Evolutionary conservation across 164 flowering plant genomes (phyloP).

Genomic region (Taxillus chinensis): DNA sequence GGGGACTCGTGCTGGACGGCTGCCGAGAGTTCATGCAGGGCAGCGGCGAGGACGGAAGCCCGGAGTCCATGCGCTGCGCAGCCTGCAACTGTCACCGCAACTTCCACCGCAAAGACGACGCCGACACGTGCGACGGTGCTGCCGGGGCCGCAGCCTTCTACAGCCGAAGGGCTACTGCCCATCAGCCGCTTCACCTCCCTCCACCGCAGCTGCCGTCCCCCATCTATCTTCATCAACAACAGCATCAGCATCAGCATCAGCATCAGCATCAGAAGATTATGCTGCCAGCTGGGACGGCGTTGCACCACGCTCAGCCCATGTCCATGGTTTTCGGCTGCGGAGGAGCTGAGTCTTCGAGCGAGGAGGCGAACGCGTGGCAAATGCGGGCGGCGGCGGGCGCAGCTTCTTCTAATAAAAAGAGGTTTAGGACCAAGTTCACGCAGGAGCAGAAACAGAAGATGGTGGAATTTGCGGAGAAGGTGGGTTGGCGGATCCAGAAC

Average conservation of each 20-base stretch:
- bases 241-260: background rate
- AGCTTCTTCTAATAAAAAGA: conserved; percentile 15
- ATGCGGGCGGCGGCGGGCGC: conserved; percentile 1
- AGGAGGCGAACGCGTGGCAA: background rate
- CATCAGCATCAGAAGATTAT: background rate
- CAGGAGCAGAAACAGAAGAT: conserved; percentile 45
- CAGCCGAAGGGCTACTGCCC: too few relatives aligned
- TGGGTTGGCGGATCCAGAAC: conserved; percentile 43
- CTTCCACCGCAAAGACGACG: background rate
- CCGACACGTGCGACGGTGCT: background rate
- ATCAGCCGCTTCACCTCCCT: too few relatives aligned
- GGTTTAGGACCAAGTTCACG: conserved; percentile 40
- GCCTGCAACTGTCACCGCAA: conserved; percentile 1
- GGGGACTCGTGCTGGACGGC: conserved; percentile 21
- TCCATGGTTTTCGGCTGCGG: background rate
- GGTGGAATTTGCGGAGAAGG: conserved; percentile 36
- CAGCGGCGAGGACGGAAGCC: background rate
- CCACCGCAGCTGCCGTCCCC: background rate
- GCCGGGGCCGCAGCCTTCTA: background rate
- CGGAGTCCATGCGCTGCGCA: background rate
- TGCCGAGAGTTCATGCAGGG: conserved; percentile 5
- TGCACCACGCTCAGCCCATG: background rate
- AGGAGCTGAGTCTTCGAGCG: background rate
- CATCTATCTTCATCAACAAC: background rate
- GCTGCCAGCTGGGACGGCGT: background rate